Evolutionary conservation across 306 rosid species (phyloP).

Genomic region (Trifolium pratense): DNA sequence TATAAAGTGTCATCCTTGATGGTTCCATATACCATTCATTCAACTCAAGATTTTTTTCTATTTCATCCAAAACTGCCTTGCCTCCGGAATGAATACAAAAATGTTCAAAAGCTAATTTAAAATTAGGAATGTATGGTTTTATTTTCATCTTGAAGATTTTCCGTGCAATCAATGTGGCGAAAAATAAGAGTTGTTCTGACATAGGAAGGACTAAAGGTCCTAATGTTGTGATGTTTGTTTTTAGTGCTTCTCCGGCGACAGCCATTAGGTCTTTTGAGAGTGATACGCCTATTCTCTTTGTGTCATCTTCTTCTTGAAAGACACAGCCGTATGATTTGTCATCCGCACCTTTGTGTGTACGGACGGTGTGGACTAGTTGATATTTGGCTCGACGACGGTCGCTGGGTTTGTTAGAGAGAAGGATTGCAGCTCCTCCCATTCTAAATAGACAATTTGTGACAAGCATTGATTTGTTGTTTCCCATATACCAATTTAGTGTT

Average conservation of each 20-base stretch:
- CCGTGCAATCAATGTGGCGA: slow-evolving; percentile 60
- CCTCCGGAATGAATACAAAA: slow-evolving; percentile 92
- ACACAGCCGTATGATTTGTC: slow-evolving; percentile 68
- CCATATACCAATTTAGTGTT: slow-evolving; percentile 84
- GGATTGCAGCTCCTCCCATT: slow-evolving; percentile 87
- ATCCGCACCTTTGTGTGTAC: slow-evolving; percentile 83
- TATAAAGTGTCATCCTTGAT: slow-evolving; percentile 79
- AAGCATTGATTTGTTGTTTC: slow-evolving; percentile 84
- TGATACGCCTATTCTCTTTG: slow-evolving; percentile 58
- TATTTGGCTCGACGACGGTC: slow-evolving; percentile 73
- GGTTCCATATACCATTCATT: slow-evolving; percentile 95
- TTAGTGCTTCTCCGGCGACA: slow-evolving; percentile 85
- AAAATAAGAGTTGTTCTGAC: slow-evolving; percentile 82
- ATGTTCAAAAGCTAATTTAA: slow-evolving; percentile 88
- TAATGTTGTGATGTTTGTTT: slow-evolving; percentile 85
- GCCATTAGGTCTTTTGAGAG: slow-evolving; percentile 88
- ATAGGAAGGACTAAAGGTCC: slow-evolving; percentile 86
- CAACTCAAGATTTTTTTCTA: slow-evolving; percentile 78
- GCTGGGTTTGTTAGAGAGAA: slow-evolving; percentile 60
- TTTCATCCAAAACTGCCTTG: slow-evolving; percentile 76
- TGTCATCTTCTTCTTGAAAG: slow-evolving; percentile 75
- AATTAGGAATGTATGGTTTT: slow-evolving; percentile 83
- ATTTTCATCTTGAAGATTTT: slow-evolving; percentile 70
- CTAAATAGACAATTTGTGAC: slow-evolving; percentile 89
- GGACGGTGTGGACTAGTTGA: slow-evolving; percentile 76